These are phyloP conservation scores for Buddleja alternifolia DNA, from an alignment of 257 asterid species.

Conservation along the genomic window DNA sequence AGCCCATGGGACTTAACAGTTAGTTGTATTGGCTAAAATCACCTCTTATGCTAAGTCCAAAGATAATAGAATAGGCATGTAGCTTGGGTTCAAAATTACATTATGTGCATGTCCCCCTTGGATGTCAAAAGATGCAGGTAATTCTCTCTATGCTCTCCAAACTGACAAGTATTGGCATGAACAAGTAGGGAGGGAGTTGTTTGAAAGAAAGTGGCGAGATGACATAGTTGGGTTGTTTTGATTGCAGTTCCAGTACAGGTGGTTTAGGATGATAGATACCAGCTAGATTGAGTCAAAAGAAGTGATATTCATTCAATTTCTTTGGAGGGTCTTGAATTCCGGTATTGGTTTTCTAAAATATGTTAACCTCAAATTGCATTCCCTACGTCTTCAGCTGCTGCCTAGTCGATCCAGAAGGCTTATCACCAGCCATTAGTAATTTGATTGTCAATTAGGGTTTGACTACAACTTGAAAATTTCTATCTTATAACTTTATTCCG, in stretches of 20 bases:
- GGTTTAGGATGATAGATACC: neutral
- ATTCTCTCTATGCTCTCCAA: neutral
- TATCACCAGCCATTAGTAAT: neutral
- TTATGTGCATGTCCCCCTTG: too few species aligned
- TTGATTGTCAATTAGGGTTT: neutral
- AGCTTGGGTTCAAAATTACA: neutral
- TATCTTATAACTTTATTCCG: neutral
- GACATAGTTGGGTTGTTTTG: neutral
- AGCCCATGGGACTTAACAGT: neutral
- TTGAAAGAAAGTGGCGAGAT: neutral
- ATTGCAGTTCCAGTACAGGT: neutral
- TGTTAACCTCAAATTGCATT: neutral
- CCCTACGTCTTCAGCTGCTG: neutral
- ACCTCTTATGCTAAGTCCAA: neutral
- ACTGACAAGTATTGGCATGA: neutral
- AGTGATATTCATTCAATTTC: neutral
- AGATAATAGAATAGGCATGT: neutral
- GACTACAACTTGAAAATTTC: neutral
- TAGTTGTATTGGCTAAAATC: neutral
- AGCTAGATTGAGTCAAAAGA: neutral
- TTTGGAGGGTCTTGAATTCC: neutral
- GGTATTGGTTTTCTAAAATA: neutral
- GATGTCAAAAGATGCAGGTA: neutral
- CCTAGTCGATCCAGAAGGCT: constrained; percentile 3
- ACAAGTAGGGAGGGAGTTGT: too few species aligned